These are phyloP conservation scores for Colletotrichum scovillei DNA, from an alignment of 2,329 filamentous ascomycete genomes.

Conservation along the genomic window DNA sequence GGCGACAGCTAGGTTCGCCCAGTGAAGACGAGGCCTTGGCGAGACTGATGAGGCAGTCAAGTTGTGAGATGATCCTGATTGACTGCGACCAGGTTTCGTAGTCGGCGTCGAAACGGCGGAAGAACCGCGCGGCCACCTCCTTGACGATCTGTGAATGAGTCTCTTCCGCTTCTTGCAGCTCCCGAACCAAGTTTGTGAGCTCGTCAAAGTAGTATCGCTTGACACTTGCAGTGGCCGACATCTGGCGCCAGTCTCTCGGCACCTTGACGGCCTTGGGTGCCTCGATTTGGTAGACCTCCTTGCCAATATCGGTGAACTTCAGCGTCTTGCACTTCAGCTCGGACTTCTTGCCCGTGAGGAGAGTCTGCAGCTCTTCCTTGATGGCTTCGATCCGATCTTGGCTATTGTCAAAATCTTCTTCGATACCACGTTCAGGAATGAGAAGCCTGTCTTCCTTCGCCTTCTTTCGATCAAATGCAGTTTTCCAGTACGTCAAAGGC, in stretches of 20 bases:
- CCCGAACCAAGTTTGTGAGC: conserved; percentile 82
- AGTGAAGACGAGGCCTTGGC: conserved; percentile 88
- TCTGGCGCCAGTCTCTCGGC: conserved; percentile 91
- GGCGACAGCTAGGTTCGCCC: conserved; percentile 88
- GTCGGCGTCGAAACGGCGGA: conserved; percentile 86
- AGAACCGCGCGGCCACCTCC: conserved; percentile 86
- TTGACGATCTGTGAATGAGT: conserved; percentile 92
- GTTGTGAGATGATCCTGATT: conserved; percentile 89
- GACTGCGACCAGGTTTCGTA: conserved; percentile 88
- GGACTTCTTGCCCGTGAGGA: conserved; percentile 78
- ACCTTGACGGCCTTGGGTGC: conserved; percentile 87
- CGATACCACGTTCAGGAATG: conserved; percentile 87
- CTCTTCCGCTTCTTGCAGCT: conserved; percentile 93
- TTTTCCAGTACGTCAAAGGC: conserved; percentile 86
- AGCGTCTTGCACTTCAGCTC: conserved; percentile 80
- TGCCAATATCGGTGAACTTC: conserved; percentile 87
- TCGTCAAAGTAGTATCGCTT: conserved; percentile 95
- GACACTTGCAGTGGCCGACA: conserved; percentile 91
- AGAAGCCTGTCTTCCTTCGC: conserved; percentile 84
- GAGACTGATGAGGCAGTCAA: conserved; percentile 94
- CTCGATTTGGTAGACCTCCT: conserved; percentile 97
- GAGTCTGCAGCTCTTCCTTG: conserved; percentile 75
- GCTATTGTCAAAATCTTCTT: conserved; percentile 91
- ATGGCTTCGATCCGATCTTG: conserved; percentile 81
- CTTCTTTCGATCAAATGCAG: conserved; percentile 86